These are phyloP conservation scores for Xanthoparmelia taractica DNA, from an alignment of 495 filamentous ascomycete genomes.

Conservation along the genomic window DNA sequence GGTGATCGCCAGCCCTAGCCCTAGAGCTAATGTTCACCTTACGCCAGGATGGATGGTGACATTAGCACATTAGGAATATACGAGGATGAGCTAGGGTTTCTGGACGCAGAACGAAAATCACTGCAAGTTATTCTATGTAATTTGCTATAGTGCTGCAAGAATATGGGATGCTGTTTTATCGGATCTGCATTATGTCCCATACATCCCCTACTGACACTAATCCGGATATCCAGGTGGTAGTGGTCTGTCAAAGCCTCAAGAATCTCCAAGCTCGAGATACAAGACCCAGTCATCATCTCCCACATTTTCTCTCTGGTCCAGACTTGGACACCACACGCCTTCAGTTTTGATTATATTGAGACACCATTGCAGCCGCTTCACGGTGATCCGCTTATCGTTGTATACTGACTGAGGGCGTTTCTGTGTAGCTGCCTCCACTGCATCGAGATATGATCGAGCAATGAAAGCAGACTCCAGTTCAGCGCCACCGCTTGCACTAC, in stretches of 20 bases:
- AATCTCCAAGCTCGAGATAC: constrained; percentile 17
- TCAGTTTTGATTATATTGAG: constrained; percentile 21
- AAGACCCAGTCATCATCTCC: constrained; percentile 27
- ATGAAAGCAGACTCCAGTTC: constrained; percentile 9
- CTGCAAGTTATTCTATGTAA: not conserved
- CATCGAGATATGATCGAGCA: constrained; percentile 17
- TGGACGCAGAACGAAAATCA: not conserved
- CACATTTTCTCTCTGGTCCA: constrained; percentile 28
- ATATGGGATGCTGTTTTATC: not conserved
- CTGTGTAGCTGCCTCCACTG: constrained; percentile 10
- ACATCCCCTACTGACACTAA: not conserved
- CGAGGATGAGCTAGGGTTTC: not conserved
- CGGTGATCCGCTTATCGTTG: constrained; percentile 13
- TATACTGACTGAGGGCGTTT: constrained; percentile 23
- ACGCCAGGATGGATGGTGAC: not conserved
- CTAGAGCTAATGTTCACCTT: not conserved
- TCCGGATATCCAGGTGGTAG: not conserved
- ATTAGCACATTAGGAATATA: too few species aligned
- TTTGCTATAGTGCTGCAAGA: not conserved
- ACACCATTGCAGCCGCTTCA: constrained; percentile 18
- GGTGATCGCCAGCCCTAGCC: not conserved
- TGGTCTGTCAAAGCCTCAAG: not conserved
- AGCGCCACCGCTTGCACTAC: constrained; percentile 8
- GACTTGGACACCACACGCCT: constrained; percentile 22
- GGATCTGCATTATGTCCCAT: not conserved